Evolutionary conservation across 495 filamentous ascomycete species (phyloP).

Genomic region (Tetracladium marchalianum): DNA sequence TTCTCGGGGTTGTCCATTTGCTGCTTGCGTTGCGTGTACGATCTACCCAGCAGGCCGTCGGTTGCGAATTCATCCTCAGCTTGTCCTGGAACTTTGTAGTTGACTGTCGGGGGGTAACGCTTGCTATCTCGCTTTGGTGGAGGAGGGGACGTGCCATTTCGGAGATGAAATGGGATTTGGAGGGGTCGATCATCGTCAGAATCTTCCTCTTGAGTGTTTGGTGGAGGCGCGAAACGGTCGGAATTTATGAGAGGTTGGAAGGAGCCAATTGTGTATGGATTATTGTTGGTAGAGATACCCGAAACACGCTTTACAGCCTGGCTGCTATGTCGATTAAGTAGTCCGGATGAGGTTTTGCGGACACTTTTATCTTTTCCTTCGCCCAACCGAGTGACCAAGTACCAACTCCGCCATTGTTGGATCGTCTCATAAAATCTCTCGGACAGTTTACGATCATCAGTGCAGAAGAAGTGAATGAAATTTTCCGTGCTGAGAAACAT

Average conservation of each 20-base stretch:
- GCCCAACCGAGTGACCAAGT: slow-evolving; percentile 59
- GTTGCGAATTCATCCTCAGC: slow-evolving; percentile 40
- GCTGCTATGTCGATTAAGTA: background rate
- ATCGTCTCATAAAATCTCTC: slow-evolving; percentile 57
- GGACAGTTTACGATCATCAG: slow-evolving; percentile 57
- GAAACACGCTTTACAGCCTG: background rate
- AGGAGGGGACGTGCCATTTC: slow-evolving; percentile 10
- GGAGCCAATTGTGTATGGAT: slow-evolving; percentile 42
- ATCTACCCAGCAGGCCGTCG: slow-evolving; percentile 49
- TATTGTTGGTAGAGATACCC: slow-evolving; percentile 22
- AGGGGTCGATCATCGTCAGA: slow-evolving; percentile 18
- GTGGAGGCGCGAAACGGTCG: slow-evolving; percentile 29
- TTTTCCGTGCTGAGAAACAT: slow-evolving; percentile 76
- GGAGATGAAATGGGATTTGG: slow-evolving; percentile 19
- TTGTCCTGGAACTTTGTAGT: slow-evolving; percentile 13
- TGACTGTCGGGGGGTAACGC: slow-evolving; percentile 28
- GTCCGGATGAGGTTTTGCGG: slow-evolving; percentile 9
- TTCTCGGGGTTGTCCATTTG: slow-evolving; percentile 21
- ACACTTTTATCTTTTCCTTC: slow-evolving; percentile 31
- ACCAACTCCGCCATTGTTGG: slow-evolving; percentile 83
- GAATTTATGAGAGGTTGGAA: slow-evolving; percentile 47
- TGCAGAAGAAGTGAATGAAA: slow-evolving; percentile 86
- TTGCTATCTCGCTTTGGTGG: slow-evolving; percentile 26
- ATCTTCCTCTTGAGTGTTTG: slow-evolving; percentile 2
- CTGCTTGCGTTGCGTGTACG: slow-evolving; percentile 49